phyloP scores from a whole-genome alignment of 139 green algal genomes.

The Diplosphaera chodatii region DNA sequence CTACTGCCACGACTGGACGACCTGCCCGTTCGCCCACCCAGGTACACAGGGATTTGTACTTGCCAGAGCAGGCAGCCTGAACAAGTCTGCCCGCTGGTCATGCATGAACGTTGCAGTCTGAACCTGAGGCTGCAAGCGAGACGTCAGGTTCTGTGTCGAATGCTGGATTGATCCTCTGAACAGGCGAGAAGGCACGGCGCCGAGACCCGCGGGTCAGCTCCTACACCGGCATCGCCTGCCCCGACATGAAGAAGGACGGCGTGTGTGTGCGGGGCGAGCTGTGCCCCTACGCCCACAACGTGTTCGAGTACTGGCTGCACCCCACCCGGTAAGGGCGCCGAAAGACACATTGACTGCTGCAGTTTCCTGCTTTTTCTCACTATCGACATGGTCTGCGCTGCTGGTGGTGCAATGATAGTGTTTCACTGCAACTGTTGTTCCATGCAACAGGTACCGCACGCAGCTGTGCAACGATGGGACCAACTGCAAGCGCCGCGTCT shows the following conservation, averaged over 20 bases:
- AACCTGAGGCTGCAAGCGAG: no score
- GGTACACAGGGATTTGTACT: no score
- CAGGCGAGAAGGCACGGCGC: conserved; percentile 81
- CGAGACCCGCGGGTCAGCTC: conserved; percentile 71
- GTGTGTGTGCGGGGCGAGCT: conserved; percentile 61
- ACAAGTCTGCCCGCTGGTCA: no score
- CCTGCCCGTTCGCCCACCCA: conserved; percentile 32
- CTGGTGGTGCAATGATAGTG: no score
- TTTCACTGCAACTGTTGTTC: no score
- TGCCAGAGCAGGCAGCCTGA: no score
- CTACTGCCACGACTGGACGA: conserved; percentile 61
- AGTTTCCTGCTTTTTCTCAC: no score
- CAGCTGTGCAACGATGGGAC: conserved; percentile 89
- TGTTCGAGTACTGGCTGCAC: conserved; percentile 93
- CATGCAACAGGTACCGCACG: conserved; percentile 82
- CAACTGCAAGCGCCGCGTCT: conserved; percentile 71
- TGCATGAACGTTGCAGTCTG: no score
- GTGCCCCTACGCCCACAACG: conserved; percentile 82
- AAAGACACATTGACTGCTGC: no score
- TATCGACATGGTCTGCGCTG: no score
- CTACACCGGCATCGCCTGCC: conserved; percentile 92
- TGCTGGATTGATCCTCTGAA: not conserved
- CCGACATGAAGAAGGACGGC: conserved; percentile 80
- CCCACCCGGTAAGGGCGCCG: conserved; percentile 42
- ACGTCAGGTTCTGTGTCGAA: no score